Percentiles rank a stretch among this genome's conserved stretches.
phyloP scores from a whole-genome alignment of 1,139 yeast species.

The Wickerhamiella pararugosa region DNA sequence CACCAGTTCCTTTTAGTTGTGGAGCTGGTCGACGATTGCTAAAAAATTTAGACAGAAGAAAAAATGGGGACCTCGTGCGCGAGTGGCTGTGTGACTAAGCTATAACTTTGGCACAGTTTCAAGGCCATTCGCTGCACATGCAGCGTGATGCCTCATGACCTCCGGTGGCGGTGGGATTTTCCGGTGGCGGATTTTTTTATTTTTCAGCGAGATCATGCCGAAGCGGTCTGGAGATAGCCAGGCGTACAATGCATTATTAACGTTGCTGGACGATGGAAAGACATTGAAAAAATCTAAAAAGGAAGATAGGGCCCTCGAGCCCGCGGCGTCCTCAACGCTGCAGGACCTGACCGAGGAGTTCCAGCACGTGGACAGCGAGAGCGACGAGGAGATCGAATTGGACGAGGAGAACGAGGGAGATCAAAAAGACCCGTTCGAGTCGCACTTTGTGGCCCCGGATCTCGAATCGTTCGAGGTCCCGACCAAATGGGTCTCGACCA shows the following conservation, averaged over 20 bases:
- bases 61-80: too few relatives aligned
- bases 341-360: constrained; percentile 8
- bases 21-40: too few relatives aligned
- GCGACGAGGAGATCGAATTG: constrained; percentile 21
- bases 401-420: constrained; percentile 30
- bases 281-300: constrained; percentile 7
- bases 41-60: too few relatives aligned
- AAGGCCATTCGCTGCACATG: too few relatives aligned
- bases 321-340: background rate
- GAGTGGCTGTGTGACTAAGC: too few relatives aligned
- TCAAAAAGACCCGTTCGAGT: constrained; percentile 46
- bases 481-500: constrained; percentile 6
- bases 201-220: constrained; percentile 6
- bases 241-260: constrained; percentile 65
- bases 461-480: constrained; percentile 14
- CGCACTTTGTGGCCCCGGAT: constrained; percentile 52
- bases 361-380: constrained; percentile 16
- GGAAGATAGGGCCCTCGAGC: background rate
- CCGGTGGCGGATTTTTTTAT: background rate
- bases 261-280: constrained; percentile 47
- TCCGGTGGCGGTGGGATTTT: too few relatives aligned
- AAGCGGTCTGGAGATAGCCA: background rate
- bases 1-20: too few relatives aligned
- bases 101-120: too few relatives aligned
- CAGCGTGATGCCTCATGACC: too few relatives aligned